Conservation (phyloP, 2,329 filamentous ascomycete species). For the Apiospora saccharicola region DNA sequence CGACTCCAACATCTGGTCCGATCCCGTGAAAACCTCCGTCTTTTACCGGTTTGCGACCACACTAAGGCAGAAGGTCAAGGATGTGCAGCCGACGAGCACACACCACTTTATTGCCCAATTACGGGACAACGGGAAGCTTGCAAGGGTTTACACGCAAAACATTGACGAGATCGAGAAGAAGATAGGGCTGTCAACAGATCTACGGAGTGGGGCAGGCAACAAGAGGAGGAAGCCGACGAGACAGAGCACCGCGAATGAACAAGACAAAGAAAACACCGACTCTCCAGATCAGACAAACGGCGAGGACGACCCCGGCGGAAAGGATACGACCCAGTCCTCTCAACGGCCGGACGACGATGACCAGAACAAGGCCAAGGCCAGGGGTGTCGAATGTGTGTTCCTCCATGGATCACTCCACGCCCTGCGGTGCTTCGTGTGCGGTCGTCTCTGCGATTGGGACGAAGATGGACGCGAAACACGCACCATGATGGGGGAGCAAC, state of each 20-base stretch:
- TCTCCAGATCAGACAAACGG: conserved; percentile 33
- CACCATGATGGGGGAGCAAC: conserved; percentile 69
- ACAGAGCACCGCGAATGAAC: conserved; percentile 37
- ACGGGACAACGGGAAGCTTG: conserved; percentile 71
- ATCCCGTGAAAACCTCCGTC: conserved; percentile 71
- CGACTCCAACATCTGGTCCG: conserved; percentile 73
- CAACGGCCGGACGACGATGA: conserved; percentile 31
- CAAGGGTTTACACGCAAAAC: conserved; percentile 78
- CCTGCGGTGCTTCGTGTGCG: conserved; percentile 70
- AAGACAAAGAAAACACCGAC: conserved; percentile 41
- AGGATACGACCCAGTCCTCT: conserved; percentile 33
- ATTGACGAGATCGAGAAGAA: conserved; percentile 78
- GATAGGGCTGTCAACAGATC: conserved; percentile 70
- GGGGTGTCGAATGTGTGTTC: conserved; percentile 71
- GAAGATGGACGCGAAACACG: conserved; percentile 61
- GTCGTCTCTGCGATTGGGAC: conserved; percentile 66
- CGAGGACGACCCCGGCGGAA: conserved; percentile 28
- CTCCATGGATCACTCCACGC: conserved; percentile 73
- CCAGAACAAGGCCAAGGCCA: conserved; percentile 38
- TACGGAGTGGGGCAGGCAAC: conserved; percentile 68
- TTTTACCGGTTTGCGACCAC: conserved; percentile 78
- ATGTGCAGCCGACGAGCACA: conserved; percentile 69
- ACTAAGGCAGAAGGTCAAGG: conserved; percentile 67
- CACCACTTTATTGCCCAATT: conserved; percentile 75
- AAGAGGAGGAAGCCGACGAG: conserved; percentile 56